Evolutionary conservation across 176 grass and related monocot genomes (phyloP), one percentile per base, ranked within the genome.

Genomic region (Triticum dicoccoides): DNA sequence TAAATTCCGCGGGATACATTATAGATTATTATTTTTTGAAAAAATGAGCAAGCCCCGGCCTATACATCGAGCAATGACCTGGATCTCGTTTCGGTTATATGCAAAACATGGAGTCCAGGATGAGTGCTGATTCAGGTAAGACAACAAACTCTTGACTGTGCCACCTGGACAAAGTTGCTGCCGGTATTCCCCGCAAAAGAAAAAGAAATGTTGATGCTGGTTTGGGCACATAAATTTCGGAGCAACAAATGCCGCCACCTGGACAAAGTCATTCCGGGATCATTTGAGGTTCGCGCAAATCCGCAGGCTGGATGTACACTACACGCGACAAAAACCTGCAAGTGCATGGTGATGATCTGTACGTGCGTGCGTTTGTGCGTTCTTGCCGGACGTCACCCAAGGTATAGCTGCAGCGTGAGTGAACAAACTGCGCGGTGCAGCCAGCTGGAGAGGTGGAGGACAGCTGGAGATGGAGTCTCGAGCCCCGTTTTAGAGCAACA

Each of bases 391-490:
- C 73, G 27, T 49, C 75, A 84, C 82, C 10, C 20, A 12, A 45
- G 44, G 42, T 11, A 45, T 45, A 45, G 24, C 30, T 56, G 76
- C 69, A 35, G 24, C 25, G 8, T 71, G 64, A 66, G 8, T 71
- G 64, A 66, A 86, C 82, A 39, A 77, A 49, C 21, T 27, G 27
- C 64, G 47, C 62, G 14, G 38, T 5, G 54, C 35, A 49, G 38
- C 38, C 23, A 82, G 34, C 78, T 63, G 47, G 82, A 77, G 62
- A 66, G 58, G 30, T 83, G 65, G n/a, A 2, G 15, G 24, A 90
- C 89, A 90, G 89, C 89, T 86, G 83, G 83, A 39, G 39, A 79
- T 13, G 52, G 52, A 77, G 15, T 13, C 1, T 27, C 5, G n/a
- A 44, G 6, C 14, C 64, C 79, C 25, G 39, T 77, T 85, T 35